Conservation (phyloP, 2,329 filamentous ascomycete species). For the Alternaria consortialis region DNA sequence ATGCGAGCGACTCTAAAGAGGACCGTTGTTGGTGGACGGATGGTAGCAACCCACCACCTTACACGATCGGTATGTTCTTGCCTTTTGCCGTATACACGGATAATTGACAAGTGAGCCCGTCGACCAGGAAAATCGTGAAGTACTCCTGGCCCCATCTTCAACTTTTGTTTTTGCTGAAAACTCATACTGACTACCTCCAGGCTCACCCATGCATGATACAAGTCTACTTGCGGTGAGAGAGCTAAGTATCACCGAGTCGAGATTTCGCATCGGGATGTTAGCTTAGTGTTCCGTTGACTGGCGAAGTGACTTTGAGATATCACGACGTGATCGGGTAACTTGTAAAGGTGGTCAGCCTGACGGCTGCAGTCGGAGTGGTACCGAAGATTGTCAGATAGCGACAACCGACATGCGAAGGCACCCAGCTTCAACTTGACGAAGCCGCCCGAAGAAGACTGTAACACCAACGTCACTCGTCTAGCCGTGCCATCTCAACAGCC, state of each 20-base stretch:
- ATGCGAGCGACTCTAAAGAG: not conserved
- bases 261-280: not conserved
- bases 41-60: not conserved
- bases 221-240: not conserved
- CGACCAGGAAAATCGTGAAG: not conserved
- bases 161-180: not conserved
- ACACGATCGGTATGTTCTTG: not conserved
- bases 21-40: not conserved
- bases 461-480: slow-evolving; percentile 10
- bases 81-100: not conserved
- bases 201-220: not conserved
- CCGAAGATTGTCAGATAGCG: not conserved
- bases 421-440: not conserved
- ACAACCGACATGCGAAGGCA: not conserved
- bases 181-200: no score
- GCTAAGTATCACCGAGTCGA: not conserved
- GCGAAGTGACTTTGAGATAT: not conserved
- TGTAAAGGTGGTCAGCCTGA: not conserved
- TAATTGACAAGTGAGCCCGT: not conserved
- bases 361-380: not conserved
- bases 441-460: not conserved
- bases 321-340: not conserved
- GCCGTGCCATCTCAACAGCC: slow-evolving; percentile 16
- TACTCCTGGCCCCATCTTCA: not conserved
- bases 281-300: not conserved